A percentile compares a stretch with the other conserved stretches of the same genome.
These are phyloP conservation scores for Lachancea lanzarotensis DNA, from an alignment of 805 yeast species.

Conservation along the genomic window DNA sequence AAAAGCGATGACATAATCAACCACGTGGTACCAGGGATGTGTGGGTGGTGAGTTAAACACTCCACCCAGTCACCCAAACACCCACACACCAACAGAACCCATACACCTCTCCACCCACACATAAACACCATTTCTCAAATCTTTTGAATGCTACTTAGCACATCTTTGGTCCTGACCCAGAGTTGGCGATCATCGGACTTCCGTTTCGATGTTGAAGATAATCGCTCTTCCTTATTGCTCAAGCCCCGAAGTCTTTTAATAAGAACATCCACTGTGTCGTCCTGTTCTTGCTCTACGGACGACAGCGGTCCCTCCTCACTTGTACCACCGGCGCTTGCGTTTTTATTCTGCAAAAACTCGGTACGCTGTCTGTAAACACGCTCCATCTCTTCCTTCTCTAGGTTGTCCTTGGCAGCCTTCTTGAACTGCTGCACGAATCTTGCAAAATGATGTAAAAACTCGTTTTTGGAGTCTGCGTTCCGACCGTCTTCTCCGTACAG, in stretches of 20 bases:
- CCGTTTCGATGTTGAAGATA: not conserved
- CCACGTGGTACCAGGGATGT: too few relatives aligned
- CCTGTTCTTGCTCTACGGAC: conserved; percentile 6
- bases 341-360: conserved; percentile 35
- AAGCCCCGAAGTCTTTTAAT: conserved; percentile 25
- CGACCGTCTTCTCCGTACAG: conserved; percentile 65
- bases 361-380: conserved; percentile 59
- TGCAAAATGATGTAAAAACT: conserved; percentile 57
- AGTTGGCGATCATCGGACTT: conserved; percentile 12
- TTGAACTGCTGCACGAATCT: conserved; percentile 56
- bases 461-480: conserved; percentile 47
- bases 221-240: conserved; percentile 7
- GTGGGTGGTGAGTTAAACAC: too few relatives aligned
- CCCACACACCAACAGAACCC: too few relatives aligned
- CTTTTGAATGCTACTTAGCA: conserved; percentile 26
- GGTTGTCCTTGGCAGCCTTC: conserved; percentile 58
- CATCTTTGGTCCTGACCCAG: conserved; percentile 25
- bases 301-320: not conserved
- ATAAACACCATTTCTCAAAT: conserved; percentile 10
- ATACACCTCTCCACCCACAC: too few relatives aligned
- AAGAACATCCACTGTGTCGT: conserved; percentile 24
- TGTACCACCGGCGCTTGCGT: not conserved
- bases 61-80: too few relatives aligned
- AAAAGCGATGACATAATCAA: too few relatives aligned
- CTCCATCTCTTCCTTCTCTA: conserved; percentile 61